These are phyloP conservation scores for Marvania coccoides DNA, from an alignment of 139 green algal species.

Conservation along the genomic window DNA sequence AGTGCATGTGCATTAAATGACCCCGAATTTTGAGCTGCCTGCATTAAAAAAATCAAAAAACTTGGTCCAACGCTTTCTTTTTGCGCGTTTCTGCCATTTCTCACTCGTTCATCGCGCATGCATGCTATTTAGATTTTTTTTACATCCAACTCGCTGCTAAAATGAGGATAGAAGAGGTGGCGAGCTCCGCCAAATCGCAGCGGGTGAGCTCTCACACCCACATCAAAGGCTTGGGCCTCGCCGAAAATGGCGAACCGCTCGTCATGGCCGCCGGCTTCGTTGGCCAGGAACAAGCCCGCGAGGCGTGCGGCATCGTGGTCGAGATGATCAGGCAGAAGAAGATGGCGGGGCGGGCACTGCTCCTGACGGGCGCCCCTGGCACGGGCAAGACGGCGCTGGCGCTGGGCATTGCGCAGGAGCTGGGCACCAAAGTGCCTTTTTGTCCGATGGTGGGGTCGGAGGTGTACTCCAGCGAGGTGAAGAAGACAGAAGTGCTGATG, in stretches of 20 bases:
- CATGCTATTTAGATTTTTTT: too few species aligned
- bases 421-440: constrained; percentile 90
- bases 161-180: constrained; percentile 91
- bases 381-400: constrained; percentile 98
- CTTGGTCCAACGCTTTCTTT: too few species aligned
- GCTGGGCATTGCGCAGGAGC: constrained; percentile 92
- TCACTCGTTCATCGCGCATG: too few species aligned
- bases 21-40: too few species aligned
- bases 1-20: too few species aligned
- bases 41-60: too few species aligned
- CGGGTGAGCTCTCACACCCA: constrained; percentile 96
- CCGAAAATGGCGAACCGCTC: constrained; percentile 73
- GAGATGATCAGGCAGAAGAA: constrained; percentile 98
- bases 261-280: constrained; percentile 85
- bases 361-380: constrained; percentile 91
- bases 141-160: not conserved
- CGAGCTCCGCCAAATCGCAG: constrained; percentile 83
- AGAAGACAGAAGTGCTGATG: constrained; percentile 99
- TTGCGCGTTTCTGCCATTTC: too few species aligned
- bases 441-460: constrained; percentile 98
- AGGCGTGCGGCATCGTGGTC: constrained; percentile 94
- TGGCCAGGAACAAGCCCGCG: constrained; percentile 86
- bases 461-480: constrained; percentile 97
- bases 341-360: constrained; percentile 92
- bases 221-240: constrained; percentile 93